Conservation (phyloP, 139 green algal species). For the Picochlorum sp. region DNA sequence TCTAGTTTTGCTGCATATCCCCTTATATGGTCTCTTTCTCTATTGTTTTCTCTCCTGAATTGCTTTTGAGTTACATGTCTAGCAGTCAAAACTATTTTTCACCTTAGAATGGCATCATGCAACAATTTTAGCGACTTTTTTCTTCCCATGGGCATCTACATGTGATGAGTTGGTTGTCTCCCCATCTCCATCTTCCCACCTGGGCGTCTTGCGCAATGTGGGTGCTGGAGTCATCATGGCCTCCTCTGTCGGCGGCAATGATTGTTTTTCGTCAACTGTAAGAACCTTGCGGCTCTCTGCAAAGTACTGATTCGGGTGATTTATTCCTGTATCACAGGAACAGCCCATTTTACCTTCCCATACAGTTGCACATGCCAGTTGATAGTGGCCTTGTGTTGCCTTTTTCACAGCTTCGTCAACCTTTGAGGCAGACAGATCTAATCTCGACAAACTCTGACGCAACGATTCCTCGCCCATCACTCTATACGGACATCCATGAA, state of each 20-base stretch:
- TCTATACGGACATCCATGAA: conserved; percentile 87
- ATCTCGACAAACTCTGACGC: conserved; percentile 33
- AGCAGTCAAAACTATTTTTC: too few relatives aligned
- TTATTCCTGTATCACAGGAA: conserved; percentile 74
- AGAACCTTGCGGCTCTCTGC: conserved; percentile 45
- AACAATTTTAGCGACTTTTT: too few relatives aligned
- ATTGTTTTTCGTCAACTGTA: not conserved
- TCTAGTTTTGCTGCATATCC: too few relatives aligned
- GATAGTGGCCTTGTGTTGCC: conserved; percentile 70
- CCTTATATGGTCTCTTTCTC: too few relatives aligned
- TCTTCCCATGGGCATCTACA: too few relatives aligned
- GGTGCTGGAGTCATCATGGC: conserved; percentile 1
- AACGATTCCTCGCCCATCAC: conserved; percentile 57
- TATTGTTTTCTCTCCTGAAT: too few relatives aligned
- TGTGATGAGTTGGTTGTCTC: too few relatives aligned
- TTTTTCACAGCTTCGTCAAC: conserved; percentile 68
- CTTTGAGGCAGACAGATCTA: conserved; percentile 30
- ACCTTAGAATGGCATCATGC: too few relatives aligned
- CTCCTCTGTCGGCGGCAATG: not conserved
- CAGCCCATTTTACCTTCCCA: conserved; percentile 74
- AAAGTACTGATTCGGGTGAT: conserved; percentile 87
- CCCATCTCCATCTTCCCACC: too few relatives aligned
- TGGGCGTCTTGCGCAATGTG: not conserved
- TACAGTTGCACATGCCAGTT: conserved; percentile 81
- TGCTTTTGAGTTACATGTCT: too few relatives aligned